Conservation (phyloP, 192 early-diverging fungal species). For the Globomyces pollinis-pini region DNA sequence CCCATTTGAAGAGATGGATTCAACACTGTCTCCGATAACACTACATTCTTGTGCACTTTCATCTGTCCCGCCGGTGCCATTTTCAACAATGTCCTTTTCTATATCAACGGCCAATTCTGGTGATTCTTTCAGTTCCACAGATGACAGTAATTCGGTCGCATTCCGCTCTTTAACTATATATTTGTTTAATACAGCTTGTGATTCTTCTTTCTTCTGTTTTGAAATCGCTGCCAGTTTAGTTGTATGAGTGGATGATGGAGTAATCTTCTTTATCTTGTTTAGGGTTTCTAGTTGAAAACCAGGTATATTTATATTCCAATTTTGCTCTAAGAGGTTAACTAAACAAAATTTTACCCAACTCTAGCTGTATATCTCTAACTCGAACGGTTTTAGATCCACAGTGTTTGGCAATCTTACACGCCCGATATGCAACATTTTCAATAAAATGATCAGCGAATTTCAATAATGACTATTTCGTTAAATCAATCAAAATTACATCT, state of each 20-base stretch:
- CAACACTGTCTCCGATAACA: too few species aligned
- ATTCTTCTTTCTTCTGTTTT: background rate
- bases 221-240: background rate
- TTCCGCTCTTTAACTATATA: background rate
- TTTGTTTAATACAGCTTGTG: background rate
- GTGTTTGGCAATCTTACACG: constrained; percentile 4
- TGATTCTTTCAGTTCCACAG: background rate
- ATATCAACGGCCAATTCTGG: too few species aligned
- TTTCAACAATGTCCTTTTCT: too few species aligned
- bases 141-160: background rate
- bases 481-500: background rate
- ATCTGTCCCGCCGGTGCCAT: too few species aligned
- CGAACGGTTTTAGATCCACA: background rate
- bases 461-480: background rate
- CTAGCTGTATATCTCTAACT: constrained; percentile 9
- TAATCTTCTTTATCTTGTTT: background rate
- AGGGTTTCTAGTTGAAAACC: background rate
- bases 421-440: background rate
- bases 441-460: constrained; percentile 9
- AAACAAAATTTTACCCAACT: background rate
- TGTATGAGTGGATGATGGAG: background rate
- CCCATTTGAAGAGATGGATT: too few species aligned
- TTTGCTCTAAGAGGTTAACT: constrained; percentile 4
- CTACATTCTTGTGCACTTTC: too few species aligned
- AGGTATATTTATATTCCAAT: constrained; percentile 7